Percentiles rank a stretch among this genome's conserved stretches.
Conservation (phyloP, 164 flowering plant species). For the Magnolia officinalis region DNA sequence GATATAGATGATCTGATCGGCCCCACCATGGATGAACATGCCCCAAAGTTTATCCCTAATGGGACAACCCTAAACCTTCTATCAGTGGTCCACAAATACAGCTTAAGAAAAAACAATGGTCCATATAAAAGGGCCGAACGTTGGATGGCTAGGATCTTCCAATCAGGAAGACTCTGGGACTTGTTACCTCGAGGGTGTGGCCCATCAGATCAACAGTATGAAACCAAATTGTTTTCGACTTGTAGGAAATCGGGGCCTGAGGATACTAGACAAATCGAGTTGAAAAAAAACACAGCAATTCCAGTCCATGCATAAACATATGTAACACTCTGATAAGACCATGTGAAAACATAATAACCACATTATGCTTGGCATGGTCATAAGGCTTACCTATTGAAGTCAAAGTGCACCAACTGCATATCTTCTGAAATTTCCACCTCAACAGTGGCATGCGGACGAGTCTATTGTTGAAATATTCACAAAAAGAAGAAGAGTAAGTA, state of each 20-base stretch:
- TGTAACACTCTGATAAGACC: too few relatives aligned
- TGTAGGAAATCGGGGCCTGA: too few relatives aligned
- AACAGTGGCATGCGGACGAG: conserved; percentile 96
- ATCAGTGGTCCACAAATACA: neutral
- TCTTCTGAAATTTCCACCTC: conserved; percentile 99
- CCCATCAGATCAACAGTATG: too few relatives aligned
- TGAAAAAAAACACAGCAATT: too few relatives aligned
- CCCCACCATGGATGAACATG: neutral
- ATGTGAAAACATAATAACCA: too few relatives aligned
- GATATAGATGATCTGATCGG: neutral
- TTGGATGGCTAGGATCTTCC: neutral
- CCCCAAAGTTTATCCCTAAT: neutral
- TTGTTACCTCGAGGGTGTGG: too few relatives aligned
- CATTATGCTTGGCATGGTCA: too few relatives aligned
- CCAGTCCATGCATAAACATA: too few relatives aligned
- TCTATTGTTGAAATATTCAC: conserved; percentile 38
- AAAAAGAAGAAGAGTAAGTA: neutral
- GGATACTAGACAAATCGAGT: too few relatives aligned
- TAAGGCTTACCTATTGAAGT: conserved; percentile 72
- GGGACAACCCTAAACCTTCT: neutral
- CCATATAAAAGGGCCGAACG: neutral
- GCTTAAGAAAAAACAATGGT: neutral
- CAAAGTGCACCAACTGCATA: conserved; percentile 98
- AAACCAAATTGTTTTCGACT: too few relatives aligned
- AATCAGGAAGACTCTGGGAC: neutral